phyloP scores from a whole-genome alignment of 148 eudicot genomes.

The Camellia lanceoleosa region DNA sequence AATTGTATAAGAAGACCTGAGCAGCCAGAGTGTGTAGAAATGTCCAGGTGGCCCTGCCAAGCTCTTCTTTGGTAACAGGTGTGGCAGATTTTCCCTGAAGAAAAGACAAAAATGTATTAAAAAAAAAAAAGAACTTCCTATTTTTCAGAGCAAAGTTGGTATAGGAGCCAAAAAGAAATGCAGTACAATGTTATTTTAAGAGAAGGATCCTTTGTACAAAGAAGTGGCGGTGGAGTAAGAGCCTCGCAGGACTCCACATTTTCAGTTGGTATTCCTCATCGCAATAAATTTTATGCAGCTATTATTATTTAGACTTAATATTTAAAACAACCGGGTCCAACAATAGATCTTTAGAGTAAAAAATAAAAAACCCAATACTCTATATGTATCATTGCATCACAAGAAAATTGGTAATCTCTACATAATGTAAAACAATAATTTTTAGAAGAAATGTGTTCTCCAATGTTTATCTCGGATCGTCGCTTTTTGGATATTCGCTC shows the following conservation, averaged over 20 bases:
- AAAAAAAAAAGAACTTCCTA: neutral
- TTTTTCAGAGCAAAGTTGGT: neutral
- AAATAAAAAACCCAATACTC: too few relatives aligned
- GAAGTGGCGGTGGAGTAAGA: neutral
- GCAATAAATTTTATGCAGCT: neutral
- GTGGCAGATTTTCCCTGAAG: slow-evolving; percentile 49
- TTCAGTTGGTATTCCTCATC: neutral
- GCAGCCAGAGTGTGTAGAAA: slow-evolving; percentile 95
- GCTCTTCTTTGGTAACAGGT: slow-evolving; percentile 76
- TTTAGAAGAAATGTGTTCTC: neutral
- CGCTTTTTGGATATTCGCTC: neutral
- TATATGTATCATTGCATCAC: neutral
- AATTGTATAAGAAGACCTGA: slow-evolving; percentile 48
- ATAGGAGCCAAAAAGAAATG: neutral
- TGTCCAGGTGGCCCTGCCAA: slow-evolving; percentile 97
- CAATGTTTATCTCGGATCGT: neutral
- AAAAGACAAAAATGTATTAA: neutral
- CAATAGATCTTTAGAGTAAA: too few relatives aligned
- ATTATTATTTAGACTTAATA: neutral
- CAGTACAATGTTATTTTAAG: neutral
- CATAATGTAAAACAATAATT: too few relatives aligned
- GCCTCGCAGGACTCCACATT: neutral
- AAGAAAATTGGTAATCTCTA: neutral
- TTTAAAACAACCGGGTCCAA: too few relatives aligned
- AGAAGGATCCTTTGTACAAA: neutral